phyloP scores from a whole-genome alignment of 306 rosid genomes.

The Acacia confusa region DNA sequence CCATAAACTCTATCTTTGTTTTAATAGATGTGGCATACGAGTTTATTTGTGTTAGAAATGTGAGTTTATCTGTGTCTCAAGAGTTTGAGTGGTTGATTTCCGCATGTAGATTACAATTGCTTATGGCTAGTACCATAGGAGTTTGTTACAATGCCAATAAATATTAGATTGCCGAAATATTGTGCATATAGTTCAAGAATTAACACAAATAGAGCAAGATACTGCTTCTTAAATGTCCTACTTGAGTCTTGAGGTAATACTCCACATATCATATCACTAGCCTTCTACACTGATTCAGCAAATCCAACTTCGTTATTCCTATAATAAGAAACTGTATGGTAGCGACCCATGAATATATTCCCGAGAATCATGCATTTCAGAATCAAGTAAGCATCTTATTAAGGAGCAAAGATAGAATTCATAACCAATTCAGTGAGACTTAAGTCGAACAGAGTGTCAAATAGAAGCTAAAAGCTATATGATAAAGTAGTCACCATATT shows the following conservation, averaged over 20 bases:
- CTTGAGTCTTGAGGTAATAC: background rate
- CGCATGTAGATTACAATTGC: background rate
- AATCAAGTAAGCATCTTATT: background rate
- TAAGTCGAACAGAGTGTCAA: background rate
- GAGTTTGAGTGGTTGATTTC: background rate
- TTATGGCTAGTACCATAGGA: background rate
- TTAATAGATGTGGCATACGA: background rate
- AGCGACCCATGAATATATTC: conserved; percentile 47
- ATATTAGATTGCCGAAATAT: too few species aligned
- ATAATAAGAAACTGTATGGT: conserved; percentile 51
- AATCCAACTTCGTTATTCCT: conserved; percentile 50
- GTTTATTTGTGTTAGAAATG: background rate
- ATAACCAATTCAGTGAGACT: background rate
- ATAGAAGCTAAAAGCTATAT: background rate
- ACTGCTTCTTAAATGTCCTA: background rate
- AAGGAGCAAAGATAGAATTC: background rate
- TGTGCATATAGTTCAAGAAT: too few species aligned
- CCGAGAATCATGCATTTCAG: conserved; percentile 26
- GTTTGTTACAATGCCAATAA: background rate
- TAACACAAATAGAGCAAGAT: background rate
- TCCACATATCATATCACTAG: background rate
- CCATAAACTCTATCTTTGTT: background rate
- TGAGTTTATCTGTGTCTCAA: background rate
- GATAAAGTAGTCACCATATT: background rate
- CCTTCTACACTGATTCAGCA: conserved; percentile 45